Base-by-base conservation (phyloP, 129 eudicot genomes). In the Sambucus nigra region DNA sequence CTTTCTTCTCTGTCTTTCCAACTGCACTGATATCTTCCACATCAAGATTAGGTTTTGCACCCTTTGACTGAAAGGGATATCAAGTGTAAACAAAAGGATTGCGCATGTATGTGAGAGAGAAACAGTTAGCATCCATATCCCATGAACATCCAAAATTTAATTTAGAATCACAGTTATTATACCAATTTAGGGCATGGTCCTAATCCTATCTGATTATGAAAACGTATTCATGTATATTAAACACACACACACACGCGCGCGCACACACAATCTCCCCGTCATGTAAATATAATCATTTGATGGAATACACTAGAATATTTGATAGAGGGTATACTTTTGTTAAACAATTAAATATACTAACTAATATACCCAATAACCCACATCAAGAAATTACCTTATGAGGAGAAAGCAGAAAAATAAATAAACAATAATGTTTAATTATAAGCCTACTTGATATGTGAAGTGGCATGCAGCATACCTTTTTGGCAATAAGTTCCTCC, bases 401-500 rank as follows among this genome's bases (percentile, higher is more conserved):
- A 25, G 33, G 13, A 23, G 3, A n/a, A 47, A 47, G 3, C 24
- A 19, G 9, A 47, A 17, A 47, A 5, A 27, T 1, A 14, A n/a
- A 31, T 31, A 28, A 53, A 1, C 31, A 28, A 13, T n/a, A 28
- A 9, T 18, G 25, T n/a, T n/a, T n/a, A n/a, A n/a, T n/a, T n/a
- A n/a, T n/a, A n/a, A n/a, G n/a, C n/a, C n/a, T n/a, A n/a, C n/a
- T n/a, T n/a, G n/a, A 35, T 29, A 35, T 3, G 13, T 35, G 42
- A 7, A 4, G 8, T 29, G 8, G 8, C 35, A 14, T 21, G 23
- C n/a, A 3, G 41, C 7, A 31, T 42, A 69, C 74, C 74, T 60
- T 60, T 28, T 17, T 27, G 25, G 65, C 47, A 24, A 73, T 54
- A 10, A 67, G 73, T 22, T 65, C 38, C 50, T 66, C 72, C 57